These are phyloP conservation scores for Primulina huaijiensis DNA, from an alignment of 257 asterid genomes.

Conservation along the genomic window DNA sequence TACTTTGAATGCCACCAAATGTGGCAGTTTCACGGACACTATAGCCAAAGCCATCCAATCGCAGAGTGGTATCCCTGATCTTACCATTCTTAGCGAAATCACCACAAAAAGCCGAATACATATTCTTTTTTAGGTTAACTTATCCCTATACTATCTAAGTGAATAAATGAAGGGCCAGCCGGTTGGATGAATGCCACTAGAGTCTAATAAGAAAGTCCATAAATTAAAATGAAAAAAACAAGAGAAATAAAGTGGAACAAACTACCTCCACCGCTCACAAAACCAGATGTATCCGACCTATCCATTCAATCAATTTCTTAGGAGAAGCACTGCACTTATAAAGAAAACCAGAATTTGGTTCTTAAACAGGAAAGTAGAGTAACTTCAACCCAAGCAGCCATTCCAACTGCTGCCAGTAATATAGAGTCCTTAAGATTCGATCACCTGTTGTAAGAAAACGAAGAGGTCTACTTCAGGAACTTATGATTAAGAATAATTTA, in stretches of 20 bases:
- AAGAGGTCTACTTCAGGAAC: not conserved
- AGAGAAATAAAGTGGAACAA: constrained; percentile 34
- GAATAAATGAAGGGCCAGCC: constrained; percentile 25
- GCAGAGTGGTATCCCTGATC: constrained; percentile 62
- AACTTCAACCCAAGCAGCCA: constrained; percentile 18
- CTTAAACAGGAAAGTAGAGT: constrained; percentile 10
- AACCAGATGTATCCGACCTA: constrained; percentile 78
- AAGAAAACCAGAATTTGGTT: constrained; percentile 23
- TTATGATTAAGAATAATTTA: not conserved
- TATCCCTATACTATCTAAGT: constrained; percentile 20
- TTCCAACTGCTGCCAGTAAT: constrained; percentile 22
- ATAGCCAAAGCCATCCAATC: constrained; percentile 70
- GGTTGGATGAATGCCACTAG: constrained; percentile 23
- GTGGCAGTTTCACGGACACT: constrained; percentile 40
- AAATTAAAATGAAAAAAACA: constrained; percentile 39
- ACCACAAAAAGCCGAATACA: constrained; percentile 40
- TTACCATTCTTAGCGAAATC: constrained; percentile 34
- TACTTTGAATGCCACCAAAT: constrained; percentile 36
- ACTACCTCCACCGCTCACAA: constrained; percentile 79
- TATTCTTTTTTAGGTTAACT: constrained; percentile 36
- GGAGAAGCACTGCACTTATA: constrained; percentile 19
- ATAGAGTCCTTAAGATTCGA: constrained; percentile 22
- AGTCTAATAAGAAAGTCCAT: constrained; percentile 30
- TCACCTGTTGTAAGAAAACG: constrained; percentile 41
- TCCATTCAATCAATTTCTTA: constrained; percentile 51